phyloP scores from a whole-genome alignment of 2,329 filamentous ascomycete species.

The Drechslerella dactyloides region DNA sequence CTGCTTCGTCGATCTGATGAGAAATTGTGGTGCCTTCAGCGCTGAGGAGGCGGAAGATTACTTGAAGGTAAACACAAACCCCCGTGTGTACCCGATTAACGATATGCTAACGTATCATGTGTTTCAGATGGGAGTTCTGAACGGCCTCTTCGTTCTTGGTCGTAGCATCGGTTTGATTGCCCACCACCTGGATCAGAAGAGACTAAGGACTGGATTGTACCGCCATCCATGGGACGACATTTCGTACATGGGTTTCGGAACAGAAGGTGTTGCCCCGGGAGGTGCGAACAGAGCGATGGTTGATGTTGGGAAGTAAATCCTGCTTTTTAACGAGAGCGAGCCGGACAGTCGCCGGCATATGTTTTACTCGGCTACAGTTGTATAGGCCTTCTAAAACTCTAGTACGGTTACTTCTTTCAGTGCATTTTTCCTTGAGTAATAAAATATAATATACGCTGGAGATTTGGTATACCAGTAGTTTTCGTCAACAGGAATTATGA shows the following conservation, averaged over 20 bases:
- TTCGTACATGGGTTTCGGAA: constrained; percentile 86
- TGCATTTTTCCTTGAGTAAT: too few relatives aligned
- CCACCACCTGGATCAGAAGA: constrained; percentile 99
- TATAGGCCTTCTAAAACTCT: too few relatives aligned
- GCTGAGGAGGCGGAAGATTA: constrained; percentile 98
- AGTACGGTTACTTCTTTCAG: too few relatives aligned
- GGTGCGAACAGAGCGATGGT: constrained; percentile 90
- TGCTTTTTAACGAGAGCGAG: constrained; percentile 57
- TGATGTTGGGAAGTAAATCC: constrained; percentile 62
- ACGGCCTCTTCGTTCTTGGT: constrained; percentile 98
- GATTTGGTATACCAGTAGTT: too few relatives aligned
- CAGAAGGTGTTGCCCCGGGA: constrained; percentile 73
- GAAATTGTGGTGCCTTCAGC: constrained; percentile 97
- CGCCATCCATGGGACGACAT: constrained; percentile 99
- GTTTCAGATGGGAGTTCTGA: constrained; percentile 86
- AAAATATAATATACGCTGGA: too few relatives aligned
- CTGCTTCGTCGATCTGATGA: constrained; percentile 96
- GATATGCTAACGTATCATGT: constrained; percentile 6
- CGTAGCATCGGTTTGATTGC: constrained; percentile 98
- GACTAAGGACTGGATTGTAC: constrained; percentile 96
- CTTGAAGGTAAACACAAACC: constrained; percentile 64
- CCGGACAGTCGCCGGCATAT: background rate
- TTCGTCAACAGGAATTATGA: too few relatives aligned
- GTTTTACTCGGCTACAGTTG: constrained; percentile 15
- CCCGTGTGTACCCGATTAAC: background rate